These are phyloP conservation scores for Monosporascus sp. DNA, from an alignment of 2,329 filamentous ascomycete species.

Conservation along the genomic window DNA sequence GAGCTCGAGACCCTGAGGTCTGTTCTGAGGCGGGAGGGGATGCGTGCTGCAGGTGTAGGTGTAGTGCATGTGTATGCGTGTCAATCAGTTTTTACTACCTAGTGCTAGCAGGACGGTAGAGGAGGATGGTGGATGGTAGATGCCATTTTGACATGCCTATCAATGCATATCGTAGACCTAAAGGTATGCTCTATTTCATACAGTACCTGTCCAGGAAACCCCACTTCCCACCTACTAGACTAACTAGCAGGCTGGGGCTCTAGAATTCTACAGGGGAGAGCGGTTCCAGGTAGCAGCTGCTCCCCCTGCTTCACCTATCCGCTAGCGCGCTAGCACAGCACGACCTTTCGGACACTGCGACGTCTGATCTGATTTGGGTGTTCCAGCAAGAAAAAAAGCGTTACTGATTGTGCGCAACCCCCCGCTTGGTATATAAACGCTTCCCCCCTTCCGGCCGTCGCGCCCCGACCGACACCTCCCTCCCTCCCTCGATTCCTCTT, in stretches of 20 bases:
- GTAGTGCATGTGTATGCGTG: not conserved
- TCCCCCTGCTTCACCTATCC: not conserved
- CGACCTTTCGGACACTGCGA: constrained; percentile 4
- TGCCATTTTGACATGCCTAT: no score
- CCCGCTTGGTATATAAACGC: constrained; percentile 57
- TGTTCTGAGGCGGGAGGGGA: no score
- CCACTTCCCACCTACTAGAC: no score
- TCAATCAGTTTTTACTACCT: no score
- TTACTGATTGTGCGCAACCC: constrained; percentile 53
- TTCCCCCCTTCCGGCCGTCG: constrained; percentile 49
- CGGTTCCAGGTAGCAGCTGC: not conserved
- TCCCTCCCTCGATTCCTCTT: constrained; percentile 33
- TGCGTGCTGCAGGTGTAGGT: not conserved
- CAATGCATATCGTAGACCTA: no score
- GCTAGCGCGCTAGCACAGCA: not conserved
- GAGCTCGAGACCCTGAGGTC: not conserved
- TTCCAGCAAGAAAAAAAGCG: constrained; percentile 18
- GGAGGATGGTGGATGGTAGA: no score
- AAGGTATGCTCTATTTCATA: no score
- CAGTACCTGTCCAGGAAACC: no score
- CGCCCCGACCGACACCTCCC: constrained; percentile 34
- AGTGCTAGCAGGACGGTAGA: no score
- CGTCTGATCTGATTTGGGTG: constrained; percentile 17
- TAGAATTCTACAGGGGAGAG: no score
- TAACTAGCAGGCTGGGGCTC: no score